Base-by-base conservation (phyloP, 2,329 filamentous ascomycete species). In the Monilinia fructicola region DNA sequence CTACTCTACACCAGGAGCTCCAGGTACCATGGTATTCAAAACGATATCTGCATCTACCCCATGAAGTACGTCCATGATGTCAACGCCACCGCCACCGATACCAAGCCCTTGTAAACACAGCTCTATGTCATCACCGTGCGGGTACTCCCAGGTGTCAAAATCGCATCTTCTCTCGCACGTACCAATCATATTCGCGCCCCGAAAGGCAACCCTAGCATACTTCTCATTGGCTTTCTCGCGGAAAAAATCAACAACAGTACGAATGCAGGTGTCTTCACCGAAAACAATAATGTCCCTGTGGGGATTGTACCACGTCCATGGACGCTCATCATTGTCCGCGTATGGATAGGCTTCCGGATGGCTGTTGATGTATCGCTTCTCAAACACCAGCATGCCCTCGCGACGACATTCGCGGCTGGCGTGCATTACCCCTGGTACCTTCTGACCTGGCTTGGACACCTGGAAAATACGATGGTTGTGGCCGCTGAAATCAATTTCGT, bases 1-100 rank as follows among this genome's bases (percentile, higher is more conserved):
- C 12, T 62, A 31, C 23, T 53, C 11, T 5, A 62, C 48, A 62
- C 12, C 16, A 42, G 59, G 59, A 23, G 38, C 59, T 26, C 48
- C 35, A 18, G 48, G 59, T 4, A 54, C 46, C 4, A 53, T 3
- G 1, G 0, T 2, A 28, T 62, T 54, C 1, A 3, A n/a, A 3
- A 48, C 59, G 12, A 62, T 21, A 0, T 23, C 23, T 7, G 2
- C 4, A 1, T 35, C n/a, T 5, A 28, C 28, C 4, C 59, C 59
- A n/a, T 62, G 48, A 21, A 62, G 35, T 0, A 40, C 48, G 1
- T 23, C n/a, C 48, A 63, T 18, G 0, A 63, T 16, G 0, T 5
- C 28, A 3, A 40, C 31, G 1, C 60, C 60, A 2, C 48, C 60
- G 12, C 35, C 28, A 5, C 48, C 48, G 1, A 63, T 40, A 11